Conservation (phyloP, 805 yeast species). For the Phaffomyces thermotolerans region DNA sequence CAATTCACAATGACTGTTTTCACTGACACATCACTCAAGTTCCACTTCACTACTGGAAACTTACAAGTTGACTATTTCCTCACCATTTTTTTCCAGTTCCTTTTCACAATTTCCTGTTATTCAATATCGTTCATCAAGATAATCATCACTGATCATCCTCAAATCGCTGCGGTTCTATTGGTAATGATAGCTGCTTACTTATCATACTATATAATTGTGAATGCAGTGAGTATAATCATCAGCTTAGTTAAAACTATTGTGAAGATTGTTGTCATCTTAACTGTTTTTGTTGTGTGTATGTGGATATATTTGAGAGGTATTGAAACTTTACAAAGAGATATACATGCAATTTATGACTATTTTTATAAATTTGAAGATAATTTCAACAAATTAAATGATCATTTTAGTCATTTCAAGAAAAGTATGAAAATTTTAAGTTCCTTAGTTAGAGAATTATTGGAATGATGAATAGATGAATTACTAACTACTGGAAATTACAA, state of each 20-base stretch:
- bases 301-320: constrained; percentile 30
- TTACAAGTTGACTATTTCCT: constrained; percentile 16
- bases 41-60: constrained; percentile 15
- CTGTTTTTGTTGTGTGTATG: constrained; percentile 13
- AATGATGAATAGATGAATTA: neutral
- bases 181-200: constrained; percentile 18
- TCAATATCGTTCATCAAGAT: constrained; percentile 13
- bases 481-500: too few species aligned
- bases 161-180: constrained; percentile 19
- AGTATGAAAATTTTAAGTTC: neutral
- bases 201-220: constrained; percentile 24
- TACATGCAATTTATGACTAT: constrained; percentile 21
- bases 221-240: constrained; percentile 19
- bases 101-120: neutral
- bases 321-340: constrained; percentile 47
- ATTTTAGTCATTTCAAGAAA: neutral
- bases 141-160: constrained; percentile 27
- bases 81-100: constrained; percentile 5
- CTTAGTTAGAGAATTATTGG: neutral
- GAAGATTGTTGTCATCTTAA: constrained; percentile 22
- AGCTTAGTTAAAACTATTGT: constrained; percentile 18
- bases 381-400: neutral
- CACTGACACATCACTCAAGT: neutral
- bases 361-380: neutral
- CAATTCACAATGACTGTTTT: too few species aligned